Evolutionary conservation across 2,329 filamentous ascomycete species (phyloP), one percentile per base, ranked within the genome.

Genomic region (Apiospora aurea): DNA sequence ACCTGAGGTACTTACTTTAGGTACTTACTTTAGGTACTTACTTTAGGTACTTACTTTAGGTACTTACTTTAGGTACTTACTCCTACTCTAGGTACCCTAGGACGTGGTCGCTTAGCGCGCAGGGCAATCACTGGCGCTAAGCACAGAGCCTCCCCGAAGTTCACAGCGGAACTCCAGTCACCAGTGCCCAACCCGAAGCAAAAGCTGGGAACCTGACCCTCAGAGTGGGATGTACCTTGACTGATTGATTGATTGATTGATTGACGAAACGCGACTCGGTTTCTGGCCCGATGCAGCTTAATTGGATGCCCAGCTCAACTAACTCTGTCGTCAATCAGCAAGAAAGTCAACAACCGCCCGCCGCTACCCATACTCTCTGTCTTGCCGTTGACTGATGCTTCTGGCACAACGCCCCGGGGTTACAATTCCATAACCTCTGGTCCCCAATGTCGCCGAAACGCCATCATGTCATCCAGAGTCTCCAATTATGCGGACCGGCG

Each of bases 401-500:
- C 34, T 41, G 57, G 57, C 57, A 38, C 57, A 64, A 64, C 57
- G 18, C 34, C 34, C 57, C 18, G 57, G 34, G 34, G 57, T 24
- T 34, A 18, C 57, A 38, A 64, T 64, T 64, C 57, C 57, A 41
- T n/a, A 64, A 11, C 29, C 57, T 41, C 57, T 41, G 29, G 18
- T 13, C 41, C 57, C 57, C 57, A 64, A 68, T 68, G 41, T 68
- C 74, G 71, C 69, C 64, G 69, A n/a, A 38, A 38, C 72, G 71
- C 72, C 71, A 80, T 67, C 69, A 81, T 81, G 79, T 80, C 79
- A 71, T 81, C 79, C n/a, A 77, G 78, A 71, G 81, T 82, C 76
- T 83, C 85, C 74, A 82, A 77, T 71, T 78, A 81, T 75, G 72
- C 78, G 75, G 81, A 82, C 72, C 77, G 83, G 78, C 86, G 85